Percentiles rank a stretch among this genome's conserved stretches.
These are phyloP conservation scores for Thermochaetoides thermophila DNA, from an alignment of 495 filamentous ascomycete species.

Conservation along the genomic window DNA sequence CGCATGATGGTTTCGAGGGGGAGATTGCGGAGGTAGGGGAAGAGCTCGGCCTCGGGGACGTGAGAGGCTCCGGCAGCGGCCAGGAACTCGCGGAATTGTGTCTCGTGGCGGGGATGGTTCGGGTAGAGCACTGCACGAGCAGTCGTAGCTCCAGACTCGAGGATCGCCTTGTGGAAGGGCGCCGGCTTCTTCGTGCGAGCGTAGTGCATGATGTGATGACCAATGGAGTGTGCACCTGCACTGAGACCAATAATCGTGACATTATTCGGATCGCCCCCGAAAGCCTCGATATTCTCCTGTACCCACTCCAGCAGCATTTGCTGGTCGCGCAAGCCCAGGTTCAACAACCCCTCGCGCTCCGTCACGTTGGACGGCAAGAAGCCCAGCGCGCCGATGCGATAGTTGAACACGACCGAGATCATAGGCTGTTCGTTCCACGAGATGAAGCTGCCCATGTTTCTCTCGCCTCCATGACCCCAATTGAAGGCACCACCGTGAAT, in stretches of 20 bases:
- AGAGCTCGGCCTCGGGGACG: slow-evolving; percentile 29
- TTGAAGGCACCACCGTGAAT: slow-evolving; percentile 43
- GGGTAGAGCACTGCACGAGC: slow-evolving; percentile 44
- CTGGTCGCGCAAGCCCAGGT: slow-evolving; percentile 59
- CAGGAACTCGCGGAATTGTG: slow-evolving; percentile 46
- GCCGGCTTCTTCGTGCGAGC: slow-evolving; percentile 14
- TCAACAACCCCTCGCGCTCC: slow-evolving; percentile 42
- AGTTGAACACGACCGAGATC: slow-evolving; percentile 51
- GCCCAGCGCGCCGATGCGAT: slow-evolving; percentile 52
- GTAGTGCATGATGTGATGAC: slow-evolving; percentile 48
- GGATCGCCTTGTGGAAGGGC: slow-evolving; percentile 46
- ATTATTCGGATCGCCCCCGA: slow-evolving; percentile 48
- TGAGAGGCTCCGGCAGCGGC: slow-evolving; percentile 25
- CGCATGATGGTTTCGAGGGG: slow-evolving; percentile 29
- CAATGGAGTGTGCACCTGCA: slow-evolving; percentile 56
- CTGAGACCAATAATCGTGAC: slow-evolving; percentile 53
- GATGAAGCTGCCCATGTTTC: slow-evolving; percentile 37
- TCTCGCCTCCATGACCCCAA: slow-evolving; percentile 23
- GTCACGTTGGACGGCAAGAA: slow-evolving; percentile 43
- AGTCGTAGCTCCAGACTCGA: slow-evolving; percentile 48
- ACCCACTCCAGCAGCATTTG: slow-evolving; percentile 51
- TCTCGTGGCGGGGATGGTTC: slow-evolving; percentile 40
- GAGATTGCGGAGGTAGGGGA: slow-evolving; percentile 35
- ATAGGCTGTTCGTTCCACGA: slow-evolving; percentile 38
- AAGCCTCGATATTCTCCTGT: slow-evolving; percentile 39